phyloP scores from a whole-genome alignment of 2,329 filamentous ascomycete species.

The Colletotrichum phormii region DNA sequence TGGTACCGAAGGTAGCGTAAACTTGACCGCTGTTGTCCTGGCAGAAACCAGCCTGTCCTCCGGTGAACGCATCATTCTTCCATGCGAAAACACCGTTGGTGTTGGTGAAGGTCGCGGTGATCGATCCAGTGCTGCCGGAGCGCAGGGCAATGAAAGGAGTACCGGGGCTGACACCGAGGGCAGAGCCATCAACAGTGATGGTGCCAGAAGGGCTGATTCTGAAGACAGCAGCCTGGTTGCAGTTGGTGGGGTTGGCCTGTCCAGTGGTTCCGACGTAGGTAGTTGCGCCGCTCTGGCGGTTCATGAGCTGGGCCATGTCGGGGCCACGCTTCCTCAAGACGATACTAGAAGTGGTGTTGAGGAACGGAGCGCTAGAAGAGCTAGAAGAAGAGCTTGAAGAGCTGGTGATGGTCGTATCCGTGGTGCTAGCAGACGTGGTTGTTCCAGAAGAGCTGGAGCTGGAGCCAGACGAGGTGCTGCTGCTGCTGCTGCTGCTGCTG shows the following conservation, averaged over 20 bases:
- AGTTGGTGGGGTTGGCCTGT: constrained; percentile 17
- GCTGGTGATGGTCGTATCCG: neutral
- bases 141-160: constrained; percentile 1
- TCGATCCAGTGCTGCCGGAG: constrained; percentile 5
- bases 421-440: neutral
- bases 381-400: neutral
- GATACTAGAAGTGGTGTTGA: neutral
- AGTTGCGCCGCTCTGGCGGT: neutral
- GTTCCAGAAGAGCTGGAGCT: neutral
- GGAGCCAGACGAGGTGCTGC: neutral
- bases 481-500: neutral
- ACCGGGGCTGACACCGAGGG: neutral
- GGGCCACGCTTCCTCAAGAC: neutral
- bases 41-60: constrained; percentile 27
- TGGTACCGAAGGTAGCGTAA: constrained; percentile 27
- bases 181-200: constrained; percentile 2
- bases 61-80: constrained; percentile 18
- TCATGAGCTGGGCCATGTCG: neutral
- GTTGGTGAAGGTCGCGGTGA: constrained; percentile 14
- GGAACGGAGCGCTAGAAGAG: neutral
- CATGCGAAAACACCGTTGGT: constrained; percentile 12
- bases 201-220: constrained; percentile 7
- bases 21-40: constrained; percentile 16
- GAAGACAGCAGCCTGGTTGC: constrained; percentile 19
- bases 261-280: constrained; percentile 16